Conservation (phyloP, 2,329 filamentous ascomycete species). For the Cladosporium sp. region DNA sequence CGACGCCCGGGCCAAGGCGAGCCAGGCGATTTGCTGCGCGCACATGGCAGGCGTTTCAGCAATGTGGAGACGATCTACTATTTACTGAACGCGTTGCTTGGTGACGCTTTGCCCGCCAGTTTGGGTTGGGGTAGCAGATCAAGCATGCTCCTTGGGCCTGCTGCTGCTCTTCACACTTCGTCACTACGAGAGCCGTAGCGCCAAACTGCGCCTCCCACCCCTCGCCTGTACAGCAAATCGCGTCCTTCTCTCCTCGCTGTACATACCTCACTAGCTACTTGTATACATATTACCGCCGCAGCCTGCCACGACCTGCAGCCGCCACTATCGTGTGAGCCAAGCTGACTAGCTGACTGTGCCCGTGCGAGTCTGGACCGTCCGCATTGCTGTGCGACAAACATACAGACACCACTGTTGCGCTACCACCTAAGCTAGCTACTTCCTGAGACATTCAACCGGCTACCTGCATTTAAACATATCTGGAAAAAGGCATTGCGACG, state of each 20-base stretch:
- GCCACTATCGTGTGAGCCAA: constrained; percentile 3
- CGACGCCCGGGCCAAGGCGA: background rate
- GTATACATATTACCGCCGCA: background rate
- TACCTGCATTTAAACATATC: background rate
- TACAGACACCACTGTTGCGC: background rate
- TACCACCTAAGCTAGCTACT: background rate
- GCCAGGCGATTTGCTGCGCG: background rate
- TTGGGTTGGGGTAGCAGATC: background rate
- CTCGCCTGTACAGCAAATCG: background rate
- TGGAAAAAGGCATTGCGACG: constrained; percentile 1
- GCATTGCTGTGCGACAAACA: background rate
- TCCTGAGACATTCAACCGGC: constrained; percentile 1
- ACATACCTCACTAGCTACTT: background rate
- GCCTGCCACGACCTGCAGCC: constrained; percentile 4
- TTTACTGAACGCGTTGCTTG: constrained; percentile 11
- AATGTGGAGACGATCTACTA: constrained; percentile 9
- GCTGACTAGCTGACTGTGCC: constrained; percentile 5
- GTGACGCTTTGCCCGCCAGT: background rate
- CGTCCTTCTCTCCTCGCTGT: too few species aligned
- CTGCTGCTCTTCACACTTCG: constrained; percentile 1
- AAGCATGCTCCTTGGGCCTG: background rate
- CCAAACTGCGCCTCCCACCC: background rate
- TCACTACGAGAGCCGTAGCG: background rate
- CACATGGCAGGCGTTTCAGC: constrained; percentile 4
- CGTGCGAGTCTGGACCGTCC: background rate